Evolutionary conservation across 2,329 filamentous ascomycete species (phyloP).

Genomic region (Graphilbum sp.): DNA sequence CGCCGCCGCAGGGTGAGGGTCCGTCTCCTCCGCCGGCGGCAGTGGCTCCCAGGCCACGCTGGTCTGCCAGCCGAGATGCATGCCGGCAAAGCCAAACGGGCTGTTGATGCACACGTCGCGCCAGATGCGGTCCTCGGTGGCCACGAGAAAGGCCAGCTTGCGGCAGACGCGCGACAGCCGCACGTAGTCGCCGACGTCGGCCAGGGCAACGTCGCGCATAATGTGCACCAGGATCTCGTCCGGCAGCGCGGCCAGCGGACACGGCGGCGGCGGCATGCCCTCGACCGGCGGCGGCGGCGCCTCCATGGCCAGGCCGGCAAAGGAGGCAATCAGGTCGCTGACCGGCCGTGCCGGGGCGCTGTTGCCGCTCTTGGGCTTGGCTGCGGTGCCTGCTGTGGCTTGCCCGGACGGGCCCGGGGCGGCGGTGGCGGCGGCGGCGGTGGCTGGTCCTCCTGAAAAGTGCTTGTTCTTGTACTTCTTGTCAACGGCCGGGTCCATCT

Average conservation of each 20-base stretch:
- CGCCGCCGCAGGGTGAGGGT: constrained; percentile 10
- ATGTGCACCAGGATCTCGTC: constrained; percentile 76
- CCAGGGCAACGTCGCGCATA: constrained; percentile 51
- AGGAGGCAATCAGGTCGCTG: constrained; percentile 58
- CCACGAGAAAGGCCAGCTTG: constrained; percentile 67
- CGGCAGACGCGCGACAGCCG: constrained; percentile 73
- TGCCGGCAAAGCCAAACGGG: constrained; percentile 64
- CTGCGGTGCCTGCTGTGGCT: neutral
- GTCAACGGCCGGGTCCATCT: constrained; percentile 78
- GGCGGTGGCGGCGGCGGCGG: constrained; percentile 36
- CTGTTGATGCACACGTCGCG: constrained; percentile 52
- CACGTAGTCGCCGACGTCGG: constrained; percentile 61
- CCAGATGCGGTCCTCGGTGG: constrained; percentile 78
- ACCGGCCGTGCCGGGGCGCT: constrained; percentile 31
- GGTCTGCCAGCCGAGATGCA: constrained; percentile 66
- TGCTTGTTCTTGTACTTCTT: constrained; percentile 81
- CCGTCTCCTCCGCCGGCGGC: neutral
- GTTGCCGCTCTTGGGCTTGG: neutral
- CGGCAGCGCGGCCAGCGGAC: constrained; percentile 61
- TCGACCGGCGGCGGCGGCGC: constrained; percentile 53
- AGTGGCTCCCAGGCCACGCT: constrained; percentile 40
- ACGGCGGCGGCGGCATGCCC: constrained; percentile 56
- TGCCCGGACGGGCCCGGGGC: constrained; percentile 2
- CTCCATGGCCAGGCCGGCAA: constrained; percentile 53
- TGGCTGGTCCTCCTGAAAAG: too few relatives aligned